Base-by-base conservation (phyloP, 2,329 filamentous ascomycete species). In the Lachnellula willkommii region DNA sequence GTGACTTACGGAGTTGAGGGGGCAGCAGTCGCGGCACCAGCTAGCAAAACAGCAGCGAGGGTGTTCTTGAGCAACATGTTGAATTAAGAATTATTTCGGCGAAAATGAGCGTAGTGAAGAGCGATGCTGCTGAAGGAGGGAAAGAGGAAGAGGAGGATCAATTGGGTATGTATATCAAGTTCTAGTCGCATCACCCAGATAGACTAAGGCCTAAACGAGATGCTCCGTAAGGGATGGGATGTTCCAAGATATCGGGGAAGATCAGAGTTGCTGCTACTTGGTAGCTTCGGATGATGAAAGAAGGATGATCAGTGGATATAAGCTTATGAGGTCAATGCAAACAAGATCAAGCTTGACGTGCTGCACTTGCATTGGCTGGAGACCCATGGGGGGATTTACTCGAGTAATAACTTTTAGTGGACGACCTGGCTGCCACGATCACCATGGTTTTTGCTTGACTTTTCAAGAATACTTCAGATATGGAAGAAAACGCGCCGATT, bases 51-150 rank as follows among this genome's bases (percentile, higher is more conserved):
- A 52, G 59, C 56, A 26, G 55, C 47, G 22, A 63, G 26, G 24
- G 55, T 47, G 20, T 57, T 57, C 36, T 50, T 60, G 53, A 57
- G 42, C 26, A 62, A 56, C 62, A 65, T 63, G 47, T 54, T 52
- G n/a, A 26, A 48, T n/a, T 35, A 56, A 51, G 47, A 36, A 50
- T 53, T 54, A 50, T 15, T n/a, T 22, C 9, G 28, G 43, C 37
- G 45, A 47, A 32, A 52, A 43, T 40, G 55, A 39, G 36, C 22
- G 43, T 17, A 53, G 39, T 14, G 15, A 42, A 22, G 49, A 52
- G 35, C 42, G 52, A 52, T 42, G 47, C 52, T 47, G 22, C 50
- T 17, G n/a, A 36, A 36, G 17, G 50, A 49, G 43, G n/a, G 24
- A 50, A 39, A 26, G 15, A 39, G 35, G 15, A 47, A 22, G 24